Evolutionary conservation across 192 early-diverging fungal species (phyloP), one percentile per base, ranked within the genome.

Genomic region (Rhizophagus sp.): DNA sequence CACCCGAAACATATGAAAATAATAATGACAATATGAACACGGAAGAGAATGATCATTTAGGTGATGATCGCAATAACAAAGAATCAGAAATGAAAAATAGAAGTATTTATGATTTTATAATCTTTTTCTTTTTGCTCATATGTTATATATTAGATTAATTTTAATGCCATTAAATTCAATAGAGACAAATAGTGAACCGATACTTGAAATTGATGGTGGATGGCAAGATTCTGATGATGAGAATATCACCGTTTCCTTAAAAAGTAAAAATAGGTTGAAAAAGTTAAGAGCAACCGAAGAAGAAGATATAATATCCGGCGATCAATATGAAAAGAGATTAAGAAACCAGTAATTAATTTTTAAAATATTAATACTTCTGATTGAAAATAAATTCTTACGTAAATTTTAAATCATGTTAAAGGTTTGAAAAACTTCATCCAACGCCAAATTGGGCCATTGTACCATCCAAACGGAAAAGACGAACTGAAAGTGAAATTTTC

Each of bases 211-310:
- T 57, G 52, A 57, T 34, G 78, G 92, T 0, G 95, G 92, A 25
- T 98, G 96, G 96, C 82, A 87, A 9, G 96, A 98, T 78, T 90
- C 92, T 4, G 93, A 94, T 67, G 95, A 93, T 70, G 89, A 92
- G 65, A 83, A 90, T 50, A 81, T 92, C 6, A 81, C 83, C 17
- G 92, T 99, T 5, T 91, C 96, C 17, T 88, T 99, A 13, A 87
- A 88, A 41, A 83, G 83, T 0, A 82, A 81, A 22, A 91, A 90
- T 30, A 87, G 93, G 30, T 83, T 93, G 68, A 88, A 92, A 44
- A 98, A 98, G 83, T 89, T 99, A 34, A 89, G 95, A 22, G 88
- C 86, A 62, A 82, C 83, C 9, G 94, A 94, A 79, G 86, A 88
- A 24, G 97, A 99, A 83, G 92, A 91, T 73, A 66, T 84, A 44